phyloP scores from a whole-genome alignment of 768 basidiomycete genomes.

The Agrocybe praecox region DNA sequence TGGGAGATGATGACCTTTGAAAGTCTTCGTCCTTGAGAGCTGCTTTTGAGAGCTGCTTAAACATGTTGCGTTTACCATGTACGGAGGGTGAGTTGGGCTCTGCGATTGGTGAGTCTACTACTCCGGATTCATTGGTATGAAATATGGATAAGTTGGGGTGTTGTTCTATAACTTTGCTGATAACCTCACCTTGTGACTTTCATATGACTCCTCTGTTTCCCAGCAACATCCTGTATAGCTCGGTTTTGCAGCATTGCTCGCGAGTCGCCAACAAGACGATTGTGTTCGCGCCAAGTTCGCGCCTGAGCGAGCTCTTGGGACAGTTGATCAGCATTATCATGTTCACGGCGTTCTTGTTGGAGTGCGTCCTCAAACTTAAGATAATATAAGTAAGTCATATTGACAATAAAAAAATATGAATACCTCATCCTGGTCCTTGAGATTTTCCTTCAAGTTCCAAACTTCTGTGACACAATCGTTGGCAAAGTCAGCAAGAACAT shows the following conservation, averaged over 20 bases:
- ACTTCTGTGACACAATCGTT: constrained; percentile 63
- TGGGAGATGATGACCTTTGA: constrained; percentile 29
- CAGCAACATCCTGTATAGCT: constrained; percentile 46
- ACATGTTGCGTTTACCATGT: constrained; percentile 46
- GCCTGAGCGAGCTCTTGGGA: constrained; percentile 47
- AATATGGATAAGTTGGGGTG: constrained; percentile 66
- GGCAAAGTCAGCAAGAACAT: constrained; percentile 86
- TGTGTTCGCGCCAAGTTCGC: too few relatives aligned
- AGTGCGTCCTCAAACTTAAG: constrained; percentile 56
- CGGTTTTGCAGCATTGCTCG: too few relatives aligned
- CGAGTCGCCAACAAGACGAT: constrained; percentile 50
- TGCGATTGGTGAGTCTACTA: constrained; percentile 27
- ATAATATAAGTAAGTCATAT: not conserved
- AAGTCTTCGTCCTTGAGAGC: constrained; percentile 43
- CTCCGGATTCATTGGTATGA: constrained; percentile 36
- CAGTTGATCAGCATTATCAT: constrained; percentile 51
- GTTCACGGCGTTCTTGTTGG: constrained; percentile 51
- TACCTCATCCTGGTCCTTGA: constrained; percentile 60
- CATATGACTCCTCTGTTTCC: constrained; percentile 48
- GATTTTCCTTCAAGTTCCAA: constrained; percentile 50
- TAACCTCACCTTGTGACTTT: constrained; percentile 42
- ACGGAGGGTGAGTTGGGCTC: constrained; percentile 57
- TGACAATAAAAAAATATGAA: constrained; percentile 12
- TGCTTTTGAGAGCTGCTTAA: constrained; percentile 53
- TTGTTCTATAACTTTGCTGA: constrained; percentile 57